A percentile compares a stretch with the other conserved stretches of the same genome.
phyloP scores from a whole-genome alignment of 2,329 filamentous ascomycete species.

The Podosphaera leucotricha region DNA sequence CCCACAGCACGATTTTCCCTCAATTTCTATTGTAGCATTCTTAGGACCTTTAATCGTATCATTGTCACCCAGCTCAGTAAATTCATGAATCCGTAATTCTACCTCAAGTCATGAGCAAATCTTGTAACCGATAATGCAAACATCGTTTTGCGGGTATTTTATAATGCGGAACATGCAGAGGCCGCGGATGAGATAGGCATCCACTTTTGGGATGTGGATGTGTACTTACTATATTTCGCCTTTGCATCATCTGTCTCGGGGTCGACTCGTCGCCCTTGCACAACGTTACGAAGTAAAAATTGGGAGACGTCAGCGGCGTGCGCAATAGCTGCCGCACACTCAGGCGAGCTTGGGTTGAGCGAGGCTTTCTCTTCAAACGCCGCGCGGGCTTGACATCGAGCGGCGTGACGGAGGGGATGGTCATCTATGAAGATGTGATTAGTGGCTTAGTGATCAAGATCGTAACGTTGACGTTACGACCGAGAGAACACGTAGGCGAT shows the following conservation, averaged over 20 bases:
- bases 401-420: conserved; percentile 38
- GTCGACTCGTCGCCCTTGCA: conserved; percentile 44
- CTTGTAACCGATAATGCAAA: not conserved
- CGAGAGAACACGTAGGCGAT: no score
- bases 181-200: no score
- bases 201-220: not conserved
- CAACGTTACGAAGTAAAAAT: conserved; percentile 62
- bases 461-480: no score
- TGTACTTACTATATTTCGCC: conserved; percentile 35
- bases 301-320: conserved; percentile 65
- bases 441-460: not conserved
- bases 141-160: not conserved
- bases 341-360: conserved; percentile 31
- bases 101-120: not conserved
- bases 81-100: conserved; percentile 75
- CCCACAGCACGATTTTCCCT: conserved; percentile 14
- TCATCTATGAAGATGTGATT: conserved; percentile 33
- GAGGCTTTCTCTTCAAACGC: conserved; percentile 47
- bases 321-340: conserved; percentile 39
- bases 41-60: conserved; percentile 38
- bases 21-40: conserved; percentile 15
- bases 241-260: conserved; percentile 13
- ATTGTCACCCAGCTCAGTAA: conserved; percentile 84
- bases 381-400: conserved; percentile 46
- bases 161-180: not conserved